These are phyloP conservation scores for Alectoria sarmentosa DNA, from an alignment of 495 filamentous ascomycete species.

Conservation along the genomic window DNA sequence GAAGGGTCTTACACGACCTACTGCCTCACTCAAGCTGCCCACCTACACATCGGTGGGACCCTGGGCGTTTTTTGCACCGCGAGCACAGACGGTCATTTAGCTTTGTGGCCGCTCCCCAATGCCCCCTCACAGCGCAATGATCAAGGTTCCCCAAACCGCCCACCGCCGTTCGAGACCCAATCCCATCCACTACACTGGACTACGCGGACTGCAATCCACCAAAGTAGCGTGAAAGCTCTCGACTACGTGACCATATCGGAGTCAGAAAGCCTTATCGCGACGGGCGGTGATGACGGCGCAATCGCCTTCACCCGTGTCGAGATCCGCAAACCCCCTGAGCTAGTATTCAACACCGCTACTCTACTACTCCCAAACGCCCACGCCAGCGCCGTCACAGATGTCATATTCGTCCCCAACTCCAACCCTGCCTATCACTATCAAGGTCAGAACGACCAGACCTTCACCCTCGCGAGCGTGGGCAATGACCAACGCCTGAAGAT, in stretches of 20 bases:
- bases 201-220: slow-evolving; percentile 47
- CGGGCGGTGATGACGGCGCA: slow-evolving; percentile 81
- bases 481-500: slow-evolving; percentile 78
- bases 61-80: slow-evolving; percentile 43
- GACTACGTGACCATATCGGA: slow-evolving; percentile 31
- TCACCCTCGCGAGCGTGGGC: slow-evolving; percentile 53
- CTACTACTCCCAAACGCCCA: slow-evolving; percentile 66
- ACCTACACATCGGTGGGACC: slow-evolving; percentile 36
- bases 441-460: slow-evolving; percentile 4
- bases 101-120: slow-evolving; percentile 41
- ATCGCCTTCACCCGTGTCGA: slow-evolving; percentile 46
- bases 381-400: slow-evolving; percentile 67
- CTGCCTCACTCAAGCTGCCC: slow-evolving; percentile 65
- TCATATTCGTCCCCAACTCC: slow-evolving; percentile 40
- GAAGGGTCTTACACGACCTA: slow-evolving; percentile 63
- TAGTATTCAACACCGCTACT: not conserved
- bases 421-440: too few species aligned
- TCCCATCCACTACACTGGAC: not conserved
- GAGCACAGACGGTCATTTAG: slow-evolving; percentile 56
- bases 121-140: slow-evolving; percentile 1
- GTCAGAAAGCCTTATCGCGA: slow-evolving; percentile 47
- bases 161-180: too few species aligned
- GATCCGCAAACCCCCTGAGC: slow-evolving; percentile 5
- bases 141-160: slow-evolving; percentile 11
- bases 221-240: slow-evolving; percentile 64